A percentile compares a stretch with the other conserved stretches of the same genome.
Conservation (phyloP, 768 basidiomycete species). For the Amanita rubescens region DNA sequence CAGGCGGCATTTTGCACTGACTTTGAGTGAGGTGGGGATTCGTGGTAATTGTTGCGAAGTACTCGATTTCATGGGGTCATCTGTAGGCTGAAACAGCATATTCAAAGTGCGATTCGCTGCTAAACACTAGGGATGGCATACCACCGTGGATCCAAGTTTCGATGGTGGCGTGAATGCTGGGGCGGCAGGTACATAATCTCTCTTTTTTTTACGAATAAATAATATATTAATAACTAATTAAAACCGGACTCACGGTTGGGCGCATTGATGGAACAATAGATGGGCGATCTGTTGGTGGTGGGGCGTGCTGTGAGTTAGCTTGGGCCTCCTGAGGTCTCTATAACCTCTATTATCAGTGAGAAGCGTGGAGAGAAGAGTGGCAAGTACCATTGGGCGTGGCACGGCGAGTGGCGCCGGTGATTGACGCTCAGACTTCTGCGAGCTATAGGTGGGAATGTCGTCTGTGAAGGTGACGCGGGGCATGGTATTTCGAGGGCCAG, state of each 20-base stretch:
- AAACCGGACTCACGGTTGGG: background rate
- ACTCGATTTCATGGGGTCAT: background rate
- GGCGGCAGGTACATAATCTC: background rate
- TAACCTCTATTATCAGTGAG: background rate
- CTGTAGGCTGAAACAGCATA: background rate
- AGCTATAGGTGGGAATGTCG: background rate
- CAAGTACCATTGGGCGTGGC: background rate
- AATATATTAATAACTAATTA: too few relatives aligned
- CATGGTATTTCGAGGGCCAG: background rate
- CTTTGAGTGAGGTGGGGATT: background rate
- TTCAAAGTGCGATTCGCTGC: background rate
- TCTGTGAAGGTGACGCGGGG: background rate
- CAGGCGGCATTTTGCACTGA: background rate
- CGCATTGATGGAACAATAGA: background rate
- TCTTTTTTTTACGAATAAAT: too few relatives aligned
- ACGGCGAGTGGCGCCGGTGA: background rate
- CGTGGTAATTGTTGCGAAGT: background rate
- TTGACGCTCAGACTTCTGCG: background rate
- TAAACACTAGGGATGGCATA: background rate
- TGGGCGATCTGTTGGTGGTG: background rate
- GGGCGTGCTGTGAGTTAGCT: background rate
- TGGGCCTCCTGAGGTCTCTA: background rate
- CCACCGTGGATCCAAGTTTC: too few relatives aligned
- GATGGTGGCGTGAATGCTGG: background rate
- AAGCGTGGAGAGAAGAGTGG: background rate